Conservation (phyloP, 208 protist genomes). For the Leishmania lainsoni region DNA sequence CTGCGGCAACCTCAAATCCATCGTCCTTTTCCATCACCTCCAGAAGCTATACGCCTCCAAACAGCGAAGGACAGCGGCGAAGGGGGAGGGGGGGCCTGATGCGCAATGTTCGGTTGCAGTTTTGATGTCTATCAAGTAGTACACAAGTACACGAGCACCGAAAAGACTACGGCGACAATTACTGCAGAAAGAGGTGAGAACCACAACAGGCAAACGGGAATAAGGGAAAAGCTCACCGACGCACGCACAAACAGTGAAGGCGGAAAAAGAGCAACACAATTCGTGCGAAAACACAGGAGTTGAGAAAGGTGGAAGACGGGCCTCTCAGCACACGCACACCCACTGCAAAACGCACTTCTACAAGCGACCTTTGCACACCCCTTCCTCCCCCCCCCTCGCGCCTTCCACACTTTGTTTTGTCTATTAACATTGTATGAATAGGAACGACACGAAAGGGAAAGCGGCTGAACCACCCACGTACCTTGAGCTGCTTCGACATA, state of each 20-base stretch:
- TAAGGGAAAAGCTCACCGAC: not conserved
- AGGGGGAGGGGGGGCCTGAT: not conserved
- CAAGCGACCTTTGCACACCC: not conserved
- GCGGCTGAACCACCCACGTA: not conserved
- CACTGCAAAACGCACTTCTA: not conserved
- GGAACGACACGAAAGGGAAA: not conserved
- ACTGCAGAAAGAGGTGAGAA: not conserved
- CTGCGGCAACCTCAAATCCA: not conserved
- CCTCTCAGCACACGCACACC: not conserved
- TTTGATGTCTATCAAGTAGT: not conserved
- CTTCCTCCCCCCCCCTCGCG: not conserved
- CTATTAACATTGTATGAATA: not conserved
- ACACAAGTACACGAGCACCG: not conserved
- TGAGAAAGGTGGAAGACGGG: not conserved
- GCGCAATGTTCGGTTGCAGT: not conserved
- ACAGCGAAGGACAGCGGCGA: not conserved
- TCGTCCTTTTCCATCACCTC: not conserved
- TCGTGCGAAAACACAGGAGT: not conserved
- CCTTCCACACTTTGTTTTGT: not conserved
- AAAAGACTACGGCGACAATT: not conserved
- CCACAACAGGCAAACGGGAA: not conserved
- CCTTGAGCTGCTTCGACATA: not conserved
- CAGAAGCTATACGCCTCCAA: not conserved
- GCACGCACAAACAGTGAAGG: not conserved
- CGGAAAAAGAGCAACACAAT: not conserved